phyloP scores from a whole-genome alignment of 2,329 filamentous ascomycete genomes.

The Raffaelea albimanens region DNA sequence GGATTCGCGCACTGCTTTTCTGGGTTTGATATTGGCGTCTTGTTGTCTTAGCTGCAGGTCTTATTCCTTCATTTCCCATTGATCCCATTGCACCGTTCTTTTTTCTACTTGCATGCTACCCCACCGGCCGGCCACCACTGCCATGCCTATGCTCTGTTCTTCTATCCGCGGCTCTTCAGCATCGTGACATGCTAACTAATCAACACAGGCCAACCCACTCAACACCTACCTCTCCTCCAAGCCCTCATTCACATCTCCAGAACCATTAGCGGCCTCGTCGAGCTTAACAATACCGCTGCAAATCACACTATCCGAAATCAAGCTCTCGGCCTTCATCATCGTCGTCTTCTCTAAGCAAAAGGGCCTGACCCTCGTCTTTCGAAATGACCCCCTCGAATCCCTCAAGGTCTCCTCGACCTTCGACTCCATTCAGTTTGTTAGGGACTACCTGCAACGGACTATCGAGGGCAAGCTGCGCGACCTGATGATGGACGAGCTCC shows the following conservation, averaged over 20 bases:
- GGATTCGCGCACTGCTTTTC: background rate
- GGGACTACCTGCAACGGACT: constrained; percentile 90
- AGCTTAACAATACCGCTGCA: constrained; percentile 95
- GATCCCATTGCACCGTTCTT: no score
- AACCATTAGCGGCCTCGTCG: constrained; percentile 82
- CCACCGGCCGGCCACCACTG: no score
- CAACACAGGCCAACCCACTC: constrained; percentile 70
- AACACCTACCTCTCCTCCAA: constrained; percentile 93
- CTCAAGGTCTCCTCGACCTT: constrained; percentile 98
- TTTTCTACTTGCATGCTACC: no score
- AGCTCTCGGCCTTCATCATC: constrained; percentile 93
- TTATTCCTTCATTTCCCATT: no score
- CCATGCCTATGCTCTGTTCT: background rate
- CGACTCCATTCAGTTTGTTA: constrained; percentile 96
- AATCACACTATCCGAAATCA: constrained; percentile 92
- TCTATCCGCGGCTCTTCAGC: background rate
- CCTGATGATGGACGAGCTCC: constrained; percentile 95
- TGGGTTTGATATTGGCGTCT: background rate
- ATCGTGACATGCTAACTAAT: background rate
- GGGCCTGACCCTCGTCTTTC: constrained; percentile 89
- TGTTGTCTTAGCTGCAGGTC: background rate
- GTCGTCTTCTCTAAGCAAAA: constrained; percentile 97
- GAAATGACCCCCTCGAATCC: constrained; percentile 95
- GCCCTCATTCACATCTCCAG: constrained; percentile 83
- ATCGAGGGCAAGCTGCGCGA: constrained; percentile 90